Evolutionary conservation across 306 rosid species (phyloP), one percentile per base, ranked within the genome.

Genomic region (Malus asiatica): DNA sequence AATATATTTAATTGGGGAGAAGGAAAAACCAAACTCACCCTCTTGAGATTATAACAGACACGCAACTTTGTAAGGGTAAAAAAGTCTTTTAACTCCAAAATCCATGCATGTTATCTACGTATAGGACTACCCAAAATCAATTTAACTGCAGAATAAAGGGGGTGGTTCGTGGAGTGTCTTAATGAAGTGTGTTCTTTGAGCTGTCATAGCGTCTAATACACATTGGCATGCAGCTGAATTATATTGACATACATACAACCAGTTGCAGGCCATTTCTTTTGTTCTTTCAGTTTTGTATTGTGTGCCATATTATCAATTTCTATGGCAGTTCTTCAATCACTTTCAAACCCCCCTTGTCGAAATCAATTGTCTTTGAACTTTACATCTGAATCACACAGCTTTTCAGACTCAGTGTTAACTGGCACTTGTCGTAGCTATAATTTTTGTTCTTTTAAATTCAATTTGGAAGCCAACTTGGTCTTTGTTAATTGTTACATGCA

Each of bases 241-340:
- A 42, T n/a, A n/a, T 1, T 9, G 70, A 35, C 45, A n/a, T 71
- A 72, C 27, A 10, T 74, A 10, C 30, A 81, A 4, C 7, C 7
- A 4, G 14, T 27, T 13, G 55, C 51, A 20, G 33, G 29, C 19
- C 33, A 61, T 27, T 61, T 61, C 12, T 51, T 74, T 73, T 42
- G 45, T 51, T 59, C 66, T 16, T 53, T 60, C 19, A 18, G 63
- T 76, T 79, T 81, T 72, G 83, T 42, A 8, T 32, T 76, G 83
- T 13, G 87, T 76, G 87, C 70, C 81, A 42, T 77, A 38, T 66
- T 77, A 63, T 79, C 81, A 71, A 63, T 66, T 84, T 64, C 59
- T 57, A 22, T 35, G 70, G 59, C 76, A 52, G 69, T 78, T 74
- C 72, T 35, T 13, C 76, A 40, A 75, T 85, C 82, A 46, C 63